These are phyloP conservation scores for Rubroshorea leprosula DNA, from an alignment of 345 rosid species.

Conservation along the genomic window DNA sequence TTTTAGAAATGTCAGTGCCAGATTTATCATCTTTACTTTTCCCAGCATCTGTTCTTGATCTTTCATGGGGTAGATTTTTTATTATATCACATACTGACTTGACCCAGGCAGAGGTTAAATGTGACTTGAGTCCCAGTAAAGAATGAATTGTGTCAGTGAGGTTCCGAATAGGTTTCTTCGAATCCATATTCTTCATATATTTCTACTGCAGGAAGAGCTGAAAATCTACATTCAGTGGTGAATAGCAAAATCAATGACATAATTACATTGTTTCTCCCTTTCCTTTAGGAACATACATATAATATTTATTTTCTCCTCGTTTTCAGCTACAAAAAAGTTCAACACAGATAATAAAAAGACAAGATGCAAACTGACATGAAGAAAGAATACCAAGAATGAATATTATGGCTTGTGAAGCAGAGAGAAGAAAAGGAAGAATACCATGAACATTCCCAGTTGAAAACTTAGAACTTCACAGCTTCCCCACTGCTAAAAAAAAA, in stretches of 20 bases:
- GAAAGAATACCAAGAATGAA: too few relatives aligned
- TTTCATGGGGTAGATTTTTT: slow-evolving; percentile 24
- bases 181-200: slow-evolving; percentile 22
- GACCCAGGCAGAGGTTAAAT: slow-evolving; percentile 55
- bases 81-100: slow-evolving; percentile 51
- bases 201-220: too few relatives aligned
- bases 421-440: slow-evolving; percentile 2
- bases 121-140: slow-evolving; percentile 55
- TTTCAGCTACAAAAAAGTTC: neutral
- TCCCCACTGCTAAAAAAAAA: neutral
- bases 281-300: too few relatives aligned
- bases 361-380: too few relatives aligned
- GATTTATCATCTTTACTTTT: slow-evolving; percentile 22
- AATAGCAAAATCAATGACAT: neutral
- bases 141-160: slow-evolving; percentile 59
- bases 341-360: too few relatives aligned
- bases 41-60: slow-evolving; percentile 11
- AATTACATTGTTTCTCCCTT: neutral
- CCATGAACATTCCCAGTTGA: slow-evolving; percentile 13
- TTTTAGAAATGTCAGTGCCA: slow-evolving; percentile 22
- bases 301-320: too few relatives aligned
- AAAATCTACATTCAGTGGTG: neutral
- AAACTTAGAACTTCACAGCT: slow-evolving; percentile 6
- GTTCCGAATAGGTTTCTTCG: slow-evolving; percentile 32
- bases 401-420: neutral